Percentiles rank a stretch among this genome's conserved stretches.
These are phyloP conservation scores for Echites panduratus DNA, from an alignment of 257 asterid species.

Conservation along the genomic window DNA sequence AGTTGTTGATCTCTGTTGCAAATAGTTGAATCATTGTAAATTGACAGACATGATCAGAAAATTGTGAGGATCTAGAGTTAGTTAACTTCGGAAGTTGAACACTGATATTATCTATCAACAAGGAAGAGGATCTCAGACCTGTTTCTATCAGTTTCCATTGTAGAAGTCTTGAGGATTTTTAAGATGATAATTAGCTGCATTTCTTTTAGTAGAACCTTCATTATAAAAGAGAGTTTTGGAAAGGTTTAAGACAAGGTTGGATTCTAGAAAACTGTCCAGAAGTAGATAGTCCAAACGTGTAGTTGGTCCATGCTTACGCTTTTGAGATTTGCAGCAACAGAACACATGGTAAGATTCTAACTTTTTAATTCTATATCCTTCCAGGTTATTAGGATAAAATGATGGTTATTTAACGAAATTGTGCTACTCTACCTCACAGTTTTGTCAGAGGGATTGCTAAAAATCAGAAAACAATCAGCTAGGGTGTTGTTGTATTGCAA, in stretches of 20 bases:
- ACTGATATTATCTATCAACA: neutral
- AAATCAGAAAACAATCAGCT: neutral
- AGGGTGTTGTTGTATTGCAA: neutral
- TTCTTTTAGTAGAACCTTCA: neutral
- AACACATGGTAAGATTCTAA: too few species aligned
- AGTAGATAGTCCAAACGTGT: neutral
- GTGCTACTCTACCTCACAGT: neutral
- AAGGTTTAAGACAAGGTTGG: neutral
- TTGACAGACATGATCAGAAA: neutral
- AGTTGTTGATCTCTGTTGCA: neutral
- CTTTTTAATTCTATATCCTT: too few species aligned
- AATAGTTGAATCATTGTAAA: neutral
- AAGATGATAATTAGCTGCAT: neutral
- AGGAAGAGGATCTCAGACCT: neutral
- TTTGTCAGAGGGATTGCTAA: neutral
- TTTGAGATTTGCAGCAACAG: neutral
- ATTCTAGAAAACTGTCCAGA: neutral
- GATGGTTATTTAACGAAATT: too few species aligned
- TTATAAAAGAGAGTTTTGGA: neutral
- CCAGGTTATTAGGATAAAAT: too few species aligned
- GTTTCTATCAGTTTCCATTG: too few species aligned
- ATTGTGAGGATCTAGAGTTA: neutral
- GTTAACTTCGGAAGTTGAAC: neutral
- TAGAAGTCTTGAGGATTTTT: neutral
- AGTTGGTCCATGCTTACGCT: neutral